phyloP scores from a whole-genome alignment of 345 rosid species.

The Gossypium ekmanianum region DNA sequence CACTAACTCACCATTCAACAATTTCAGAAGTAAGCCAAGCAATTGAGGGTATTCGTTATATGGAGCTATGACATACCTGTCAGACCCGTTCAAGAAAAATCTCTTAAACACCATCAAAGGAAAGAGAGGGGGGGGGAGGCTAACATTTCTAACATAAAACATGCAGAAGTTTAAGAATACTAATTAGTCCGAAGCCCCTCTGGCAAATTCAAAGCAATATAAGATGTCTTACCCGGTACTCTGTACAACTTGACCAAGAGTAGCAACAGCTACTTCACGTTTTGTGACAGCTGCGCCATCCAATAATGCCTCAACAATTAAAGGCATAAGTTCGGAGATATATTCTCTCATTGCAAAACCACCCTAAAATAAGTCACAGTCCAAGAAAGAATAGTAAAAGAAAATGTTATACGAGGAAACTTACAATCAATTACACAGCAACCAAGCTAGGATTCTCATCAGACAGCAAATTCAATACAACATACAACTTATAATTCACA shows the following conservation, averaged over 20 bases:
- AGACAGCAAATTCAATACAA: neutral
- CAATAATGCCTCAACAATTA: constrained; percentile 90
- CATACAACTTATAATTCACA: neutral
- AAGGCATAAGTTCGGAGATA: constrained; percentile 90
- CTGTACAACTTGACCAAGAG: constrained; percentile 97
- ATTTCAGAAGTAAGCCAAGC: constrained; percentile 89
- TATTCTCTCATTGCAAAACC: constrained; percentile 94
- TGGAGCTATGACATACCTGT: constrained; percentile 75
- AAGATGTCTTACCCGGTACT: constrained; percentile 45
- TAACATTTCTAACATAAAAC: neutral
- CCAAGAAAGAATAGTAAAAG: constrained; percentile 11
- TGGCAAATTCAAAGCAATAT: neutral
- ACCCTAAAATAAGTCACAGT: constrained; percentile 55
- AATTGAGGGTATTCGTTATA: constrained; percentile 67
- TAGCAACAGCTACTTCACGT: constrained; percentile 97
- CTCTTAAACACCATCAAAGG: neutral
- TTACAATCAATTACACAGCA: neutral
- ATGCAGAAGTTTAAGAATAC: neutral
- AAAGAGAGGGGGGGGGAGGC: too few species aligned
- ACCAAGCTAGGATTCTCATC: neutral
- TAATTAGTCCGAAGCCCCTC: neutral
- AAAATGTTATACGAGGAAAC: neutral
- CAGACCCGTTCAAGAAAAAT: constrained; percentile 13
- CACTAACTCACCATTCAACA: constrained; percentile 89
- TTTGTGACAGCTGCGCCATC: constrained; percentile 95